A percentile compares a stretch with the other conserved stretches of the same genome.
Evolutionary conservation across 1,284 basidiomycete species (phyloP).

Genomic region (Cryptococcus floricola): DNA sequence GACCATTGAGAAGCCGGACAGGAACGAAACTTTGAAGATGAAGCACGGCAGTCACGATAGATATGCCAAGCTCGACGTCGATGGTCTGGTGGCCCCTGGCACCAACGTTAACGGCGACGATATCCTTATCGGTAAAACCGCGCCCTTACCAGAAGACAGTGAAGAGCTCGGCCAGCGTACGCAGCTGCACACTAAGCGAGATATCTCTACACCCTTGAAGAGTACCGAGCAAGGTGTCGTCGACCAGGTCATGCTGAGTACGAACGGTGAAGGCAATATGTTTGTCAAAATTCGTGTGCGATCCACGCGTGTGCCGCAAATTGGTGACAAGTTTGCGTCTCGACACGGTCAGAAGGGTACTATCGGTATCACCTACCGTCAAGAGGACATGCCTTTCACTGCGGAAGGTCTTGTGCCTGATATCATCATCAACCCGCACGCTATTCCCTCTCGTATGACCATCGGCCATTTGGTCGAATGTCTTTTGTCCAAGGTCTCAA

Average conservation of each 20-base stretch:
- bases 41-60: slow-evolving; percentile 77
- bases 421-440: slow-evolving; percentile 98
- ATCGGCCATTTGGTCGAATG: slow-evolving; percentile 99
- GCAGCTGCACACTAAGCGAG: slow-evolving; percentile 81
- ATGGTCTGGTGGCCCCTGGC: slow-evolving; percentile 92
- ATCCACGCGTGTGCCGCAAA: slow-evolving; percentile 93
- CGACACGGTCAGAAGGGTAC: slow-evolving; percentile 99
- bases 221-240: slow-evolving; percentile 97
- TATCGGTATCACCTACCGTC: slow-evolving; percentile 97
- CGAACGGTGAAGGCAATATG: slow-evolving; percentile 91
- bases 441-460: slow-evolving; percentile 99
- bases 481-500: slow-evolving; percentile 92
- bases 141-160: slow-evolving; percentile 91
- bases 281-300: slow-evolving; percentile 98
- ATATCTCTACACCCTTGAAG: slow-evolving; percentile 96
- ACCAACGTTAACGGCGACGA: slow-evolving; percentile 95
- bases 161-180: slow-evolving; percentile 96
- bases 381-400: slow-evolving; percentile 99
- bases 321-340: slow-evolving; percentile 98
- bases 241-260: slow-evolving; percentile 95
- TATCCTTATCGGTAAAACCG: slow-evolving; percentile 99
- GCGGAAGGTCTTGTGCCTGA: slow-evolving; percentile 94
- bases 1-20: slow-evolving; percentile 94
- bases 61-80: slow-evolving; percentile 96
- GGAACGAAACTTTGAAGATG: slow-evolving; percentile 90